Base-by-base conservation (phyloP, 1,284 basidiomycete species). In the Cerrena zonata region DNA sequence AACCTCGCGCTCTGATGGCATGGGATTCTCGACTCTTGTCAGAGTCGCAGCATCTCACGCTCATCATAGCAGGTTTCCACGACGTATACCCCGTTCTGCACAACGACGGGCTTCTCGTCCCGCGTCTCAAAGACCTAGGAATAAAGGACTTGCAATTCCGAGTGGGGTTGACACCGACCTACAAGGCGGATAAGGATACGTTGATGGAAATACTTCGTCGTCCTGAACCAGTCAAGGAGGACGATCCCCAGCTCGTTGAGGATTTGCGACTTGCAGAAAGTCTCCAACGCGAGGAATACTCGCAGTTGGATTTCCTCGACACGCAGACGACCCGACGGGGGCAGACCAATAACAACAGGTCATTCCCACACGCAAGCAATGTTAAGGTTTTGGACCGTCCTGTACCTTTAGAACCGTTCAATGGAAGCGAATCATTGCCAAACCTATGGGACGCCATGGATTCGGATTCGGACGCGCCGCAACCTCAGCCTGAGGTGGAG, bases 1-100 rank as follows among this genome's bases (percentile, higher is more conserved):
- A 77, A 12, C 69, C 79, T 4, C 75, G 75, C 34, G 80, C 79
- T 1, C 63, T 84, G 38, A 75, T 80, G 65, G 80, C 81, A 24
- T 84, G 81, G 81, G 81, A 82, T 58, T 70, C 74, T 13, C 74
- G 74, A n/a, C 69, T 83, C 3, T 68, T 83, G 3, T 71, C 76
- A 10, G 69, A 69, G 21, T 66, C 71, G 1, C 75, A 77, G 22
- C 69, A 82, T 59, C 65, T 85, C 25, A 77, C 75, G 2, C 71
- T 85, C 18, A 69, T 84, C 15, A 76, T 84, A 18, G 75, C 76
- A 3, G 80, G 80, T 1, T 69, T 80, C 45, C 66, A 66, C 13
- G 72, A 73, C 0, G 58, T 69, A 21, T 84, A 83, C 59, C 80
- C 82, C 2, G 62, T 74, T 18, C 53, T 82, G 38, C 58, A 68